phyloP scores from a whole-genome alignment of 345 rosid species.

The Combretum micranthum region DNA sequence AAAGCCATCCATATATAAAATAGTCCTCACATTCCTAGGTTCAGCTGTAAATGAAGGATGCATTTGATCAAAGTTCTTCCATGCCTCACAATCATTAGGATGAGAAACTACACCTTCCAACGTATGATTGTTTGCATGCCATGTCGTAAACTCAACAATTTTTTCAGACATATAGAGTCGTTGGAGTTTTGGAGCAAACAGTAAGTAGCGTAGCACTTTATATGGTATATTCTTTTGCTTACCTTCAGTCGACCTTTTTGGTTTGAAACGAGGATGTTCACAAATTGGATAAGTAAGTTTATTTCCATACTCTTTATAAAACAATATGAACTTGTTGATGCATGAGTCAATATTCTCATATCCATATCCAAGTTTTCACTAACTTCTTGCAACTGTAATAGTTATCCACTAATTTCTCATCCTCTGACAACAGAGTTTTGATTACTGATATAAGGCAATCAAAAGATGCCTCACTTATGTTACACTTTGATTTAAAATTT shows the following conservation, averaged over 20 bases:
- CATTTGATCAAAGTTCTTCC: constrained; percentile 1
- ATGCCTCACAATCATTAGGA: neutral
- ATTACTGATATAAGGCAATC: neutral
- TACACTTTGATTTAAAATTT: neutral
- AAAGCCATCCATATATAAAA: neutral
- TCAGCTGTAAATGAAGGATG: constrained; percentile 1
- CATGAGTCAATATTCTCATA: neutral
- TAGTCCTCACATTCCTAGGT: neutral
- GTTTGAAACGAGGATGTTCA: neutral
- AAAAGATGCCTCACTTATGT: neutral
- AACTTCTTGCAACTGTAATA: constrained; percentile 2
- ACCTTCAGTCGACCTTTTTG: no score
- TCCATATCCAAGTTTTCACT: neutral
- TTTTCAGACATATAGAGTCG: neutral
- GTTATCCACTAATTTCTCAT: neutral
- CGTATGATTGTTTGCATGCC: no score
- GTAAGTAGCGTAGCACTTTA: constrained; percentile 1
- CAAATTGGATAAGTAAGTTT: neutral
- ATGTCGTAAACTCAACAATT: neutral
- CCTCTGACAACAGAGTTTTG: no score
- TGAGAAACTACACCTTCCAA: neutral
- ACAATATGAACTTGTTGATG: neutral
- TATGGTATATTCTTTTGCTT: neutral
- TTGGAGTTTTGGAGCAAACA: neutral
- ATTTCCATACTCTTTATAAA: neutral